These are phyloP conservation scores for Bremia lactucae DNA, from an alignment of 352 stramenopile species.

Conservation along the genomic window DNA sequence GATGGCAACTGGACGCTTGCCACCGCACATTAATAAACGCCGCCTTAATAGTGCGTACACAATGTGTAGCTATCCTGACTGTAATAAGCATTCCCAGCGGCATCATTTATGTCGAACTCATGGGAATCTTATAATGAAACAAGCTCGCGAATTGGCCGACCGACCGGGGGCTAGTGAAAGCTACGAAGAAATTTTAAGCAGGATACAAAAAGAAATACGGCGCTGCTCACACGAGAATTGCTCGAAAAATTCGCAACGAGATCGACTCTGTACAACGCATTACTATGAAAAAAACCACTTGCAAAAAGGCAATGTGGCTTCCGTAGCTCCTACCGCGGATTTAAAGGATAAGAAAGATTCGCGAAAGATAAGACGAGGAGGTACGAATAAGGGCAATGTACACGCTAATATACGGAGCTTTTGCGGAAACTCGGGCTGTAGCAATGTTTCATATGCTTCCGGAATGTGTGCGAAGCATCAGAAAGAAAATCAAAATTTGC, in stretches of 20 bases:
- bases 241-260: conserved; percentile 80
- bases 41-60: conserved; percentile 82
- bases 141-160: conserved; percentile 56
- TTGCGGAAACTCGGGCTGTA: conserved; percentile 26
- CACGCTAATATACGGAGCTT: conserved; percentile 22
- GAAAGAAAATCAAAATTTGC: conserved; percentile 23
- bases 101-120: conserved; percentile 81
- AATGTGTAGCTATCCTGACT: conserved; percentile 81
- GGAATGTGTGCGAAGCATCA: conserved; percentile 44
- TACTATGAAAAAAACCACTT: conserved; percentile 68
- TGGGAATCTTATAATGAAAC: conserved; percentile 65
- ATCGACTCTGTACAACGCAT: conserved; percentile 75
- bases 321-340: background rate
- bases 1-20: conserved; percentile 68
- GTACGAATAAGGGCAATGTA: conserved; percentile 9
- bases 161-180: conserved; percentile 32
- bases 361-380: conserved; percentile 1
- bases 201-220: conserved; percentile 69
- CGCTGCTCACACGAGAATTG: conserved; percentile 67
- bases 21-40: conserved; percentile 73
- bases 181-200: conserved; percentile 58
- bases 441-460: conserved; percentile 31
- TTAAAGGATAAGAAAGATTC: conserved; percentile 3
- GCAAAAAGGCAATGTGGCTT: conserved; percentile 11
- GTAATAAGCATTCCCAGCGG: conserved; percentile 76